Base-by-base conservation (phyloP, 495 filamentous ascomycete genomes). In the Elaphomyces granulatus region DNA sequence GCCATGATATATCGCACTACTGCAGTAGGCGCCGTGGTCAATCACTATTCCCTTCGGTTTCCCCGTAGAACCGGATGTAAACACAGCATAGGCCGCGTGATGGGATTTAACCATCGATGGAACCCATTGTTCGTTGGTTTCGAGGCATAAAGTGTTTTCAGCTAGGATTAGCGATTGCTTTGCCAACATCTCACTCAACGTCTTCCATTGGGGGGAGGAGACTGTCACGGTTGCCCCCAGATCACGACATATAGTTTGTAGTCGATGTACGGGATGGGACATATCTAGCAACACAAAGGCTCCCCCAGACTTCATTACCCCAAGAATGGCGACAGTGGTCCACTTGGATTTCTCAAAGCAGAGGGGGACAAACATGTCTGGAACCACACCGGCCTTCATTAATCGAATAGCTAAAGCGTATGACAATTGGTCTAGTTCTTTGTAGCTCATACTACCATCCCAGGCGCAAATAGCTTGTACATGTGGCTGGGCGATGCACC, bases 21-120 rank as follows among this genome's bases (percentile, higher is more conserved):
- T n/a, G 83, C 74, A 0, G 71, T 66, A 50, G 80, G 86, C 41
- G 8, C 80, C 67, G 46, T 87, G 83, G 2, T 75, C 82, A 26
- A 87, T 68, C 31, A 80, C 64, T 41, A 80, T 83, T 4, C 83
- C 83, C 47, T 92, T 92, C 0, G 83, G 83, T 0, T 68, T 77
- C 4, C 83, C 83, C 0, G 83, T 87, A 8, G 78, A 83, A n/a
- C 83, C 83, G 2, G 79, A 84, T 0, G 83, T 88, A 56, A 83
- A 92, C 2, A 86, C 45, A 14, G 51, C 40, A 31, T 38, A 59
- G 14, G 40, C 34, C 3, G 36, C 43, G 34, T 43, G 42, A 8
- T 40, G 10, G 9, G 43, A 31, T 2, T 19, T 8, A 9, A 32
- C 41, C 20, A 32, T 16, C 21, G 18, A 1, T 12, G 6, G 15